These are phyloP conservation scores for Sequoiadendron giganteum DNA, from an alignment of 75 land plant species.

Conservation along the genomic window DNA sequence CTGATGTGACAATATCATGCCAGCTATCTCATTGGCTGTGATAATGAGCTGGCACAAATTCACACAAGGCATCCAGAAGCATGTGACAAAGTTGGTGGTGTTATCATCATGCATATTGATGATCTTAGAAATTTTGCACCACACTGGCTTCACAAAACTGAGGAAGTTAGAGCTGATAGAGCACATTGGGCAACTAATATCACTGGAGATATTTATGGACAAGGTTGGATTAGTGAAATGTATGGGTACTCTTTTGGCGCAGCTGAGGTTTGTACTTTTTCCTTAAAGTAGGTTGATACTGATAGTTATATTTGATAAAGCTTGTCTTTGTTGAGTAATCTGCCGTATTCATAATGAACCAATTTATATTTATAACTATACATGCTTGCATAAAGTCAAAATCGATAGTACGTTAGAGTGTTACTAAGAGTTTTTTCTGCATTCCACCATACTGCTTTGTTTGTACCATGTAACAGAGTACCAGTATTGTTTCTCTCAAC, in stretches of 20 bases:
- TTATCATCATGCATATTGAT: slow-evolving; percentile 93
- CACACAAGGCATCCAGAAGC: slow-evolving; percentile 88
- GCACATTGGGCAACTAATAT: slow-evolving; percentile 82
- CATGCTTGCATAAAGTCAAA: not conserved
- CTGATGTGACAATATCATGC: slow-evolving; percentile 7
- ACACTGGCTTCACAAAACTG: slow-evolving; percentile 90
- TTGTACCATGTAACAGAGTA: not conserved
- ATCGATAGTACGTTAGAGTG: not conserved
- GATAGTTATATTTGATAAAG: not conserved
- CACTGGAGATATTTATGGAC: slow-evolving; percentile 81
- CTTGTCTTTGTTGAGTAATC: not conserved
- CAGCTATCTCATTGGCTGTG: slow-evolving; percentile 95
- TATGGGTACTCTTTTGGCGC: slow-evolving; percentile 98
- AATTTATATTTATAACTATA: not conserved
- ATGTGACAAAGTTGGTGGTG: slow-evolving; percentile 97
- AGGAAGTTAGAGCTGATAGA: slow-evolving; percentile 92
- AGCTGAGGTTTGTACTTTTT: slow-evolving; percentile 73
- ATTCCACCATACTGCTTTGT: not conserved
- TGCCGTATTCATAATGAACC: not conserved
- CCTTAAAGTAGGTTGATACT: slow-evolving; percentile 6
- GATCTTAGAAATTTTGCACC: slow-evolving; percentile 86
- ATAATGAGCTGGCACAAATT: slow-evolving; percentile 84
- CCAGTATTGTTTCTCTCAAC: not conserved
- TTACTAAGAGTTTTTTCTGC: not conserved
- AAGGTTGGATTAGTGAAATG: slow-evolving; percentile 99